A percentile compares a stretch with the other conserved stretches of the same genome.
phyloP scores from a whole-genome alignment of 805 yeast species.

The Monosporozyma yasuniensis region DNA sequence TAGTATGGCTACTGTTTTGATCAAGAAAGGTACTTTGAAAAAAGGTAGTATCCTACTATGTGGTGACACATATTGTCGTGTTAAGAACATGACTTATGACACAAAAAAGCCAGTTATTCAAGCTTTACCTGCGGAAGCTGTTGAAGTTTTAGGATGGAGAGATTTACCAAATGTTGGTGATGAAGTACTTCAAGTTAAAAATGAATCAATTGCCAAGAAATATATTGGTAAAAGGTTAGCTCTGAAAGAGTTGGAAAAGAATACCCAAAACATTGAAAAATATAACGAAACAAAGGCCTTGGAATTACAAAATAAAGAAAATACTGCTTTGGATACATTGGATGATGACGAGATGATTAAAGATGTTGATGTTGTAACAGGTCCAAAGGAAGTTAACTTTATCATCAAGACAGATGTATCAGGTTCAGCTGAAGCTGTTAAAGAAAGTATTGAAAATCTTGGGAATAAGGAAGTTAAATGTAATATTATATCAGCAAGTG shows the following conservation, averaged over 20 bases:
- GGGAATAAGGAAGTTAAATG: constrained; percentile 82
- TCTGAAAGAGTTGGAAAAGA: constrained; percentile 48
- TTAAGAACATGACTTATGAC: constrained; percentile 70
- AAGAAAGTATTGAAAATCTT: constrained; percentile 67
- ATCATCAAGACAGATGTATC: constrained; percentile 85
- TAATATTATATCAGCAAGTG: constrained; percentile 60
- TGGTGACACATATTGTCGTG: constrained; percentile 80
- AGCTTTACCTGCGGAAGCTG: constrained; percentile 86
- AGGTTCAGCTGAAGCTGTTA: constrained; percentile 91
- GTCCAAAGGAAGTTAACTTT: constrained; percentile 39
- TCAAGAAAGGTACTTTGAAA: constrained; percentile 67
- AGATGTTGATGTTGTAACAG: constrained; percentile 17
- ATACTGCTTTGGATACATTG: constrained; percentile 46
- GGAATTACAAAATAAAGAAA: constrained; percentile 30
- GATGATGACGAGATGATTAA: constrained; percentile 31
- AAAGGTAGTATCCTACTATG: constrained; percentile 72
- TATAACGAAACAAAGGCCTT: constrained; percentile 59
- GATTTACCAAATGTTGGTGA: constrained; percentile 90
- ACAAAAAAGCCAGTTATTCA: constrained; percentile 48
- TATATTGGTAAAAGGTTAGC: constrained; percentile 59
- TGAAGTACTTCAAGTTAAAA: constrained; percentile 63
- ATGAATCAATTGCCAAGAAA: constrained; percentile 65
- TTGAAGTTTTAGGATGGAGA: constrained; percentile 90
- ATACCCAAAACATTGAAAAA: constrained; percentile 54
- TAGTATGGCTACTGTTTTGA: constrained; percentile 72